Conservation (phyloP, 495 filamentous ascomycete genomes). For the Podospora comata region DNA sequence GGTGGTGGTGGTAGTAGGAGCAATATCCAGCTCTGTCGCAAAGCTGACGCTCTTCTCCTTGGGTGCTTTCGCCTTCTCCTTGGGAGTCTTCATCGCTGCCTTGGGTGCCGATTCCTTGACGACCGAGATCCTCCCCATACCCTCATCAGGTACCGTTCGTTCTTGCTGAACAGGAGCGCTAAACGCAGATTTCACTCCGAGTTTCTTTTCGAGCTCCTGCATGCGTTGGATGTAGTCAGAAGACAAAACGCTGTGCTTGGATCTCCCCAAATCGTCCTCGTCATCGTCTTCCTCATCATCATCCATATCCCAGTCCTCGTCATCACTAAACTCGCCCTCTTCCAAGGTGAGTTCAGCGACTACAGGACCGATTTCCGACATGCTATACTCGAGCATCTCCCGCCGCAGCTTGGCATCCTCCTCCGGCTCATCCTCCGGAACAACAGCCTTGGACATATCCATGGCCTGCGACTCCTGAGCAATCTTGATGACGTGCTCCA, state of each 20-base stretch:
- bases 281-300: conserved; percentile 53
- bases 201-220: conserved; percentile 74
- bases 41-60: conserved; percentile 71
- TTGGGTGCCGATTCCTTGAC: conserved; percentile 7
- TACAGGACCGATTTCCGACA: conserved; percentile 78
- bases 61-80: background rate
- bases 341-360: conserved; percentile 92
- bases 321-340: conserved; percentile 58
- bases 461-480: conserved; percentile 43
- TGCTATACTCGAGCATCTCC: conserved; percentile 88
- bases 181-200: conserved; percentile 53
- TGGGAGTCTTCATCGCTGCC: background rate
- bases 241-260: conserved; percentile 57
- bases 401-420: conserved; percentile 79
- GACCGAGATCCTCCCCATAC: conserved; percentile 26
- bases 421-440: conserved; percentile 62
- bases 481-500: conserved; percentile 50
- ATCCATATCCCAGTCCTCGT: conserved; percentile 52
- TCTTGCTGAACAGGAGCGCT: conserved; percentile 14
- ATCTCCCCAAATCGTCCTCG: conserved; percentile 66
- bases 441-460: conserved; percentile 41
- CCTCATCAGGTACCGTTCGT: conserved; percentile 21
- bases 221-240: conserved; percentile 75
- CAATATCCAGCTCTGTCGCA: conserved; percentile 71
- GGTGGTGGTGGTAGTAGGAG: conserved; percentile 28